These are phyloP conservation scores for Aspergillus fructus DNA, from an alignment of 2,329 filamentous ascomycete species.

Conservation along the genomic window DNA sequence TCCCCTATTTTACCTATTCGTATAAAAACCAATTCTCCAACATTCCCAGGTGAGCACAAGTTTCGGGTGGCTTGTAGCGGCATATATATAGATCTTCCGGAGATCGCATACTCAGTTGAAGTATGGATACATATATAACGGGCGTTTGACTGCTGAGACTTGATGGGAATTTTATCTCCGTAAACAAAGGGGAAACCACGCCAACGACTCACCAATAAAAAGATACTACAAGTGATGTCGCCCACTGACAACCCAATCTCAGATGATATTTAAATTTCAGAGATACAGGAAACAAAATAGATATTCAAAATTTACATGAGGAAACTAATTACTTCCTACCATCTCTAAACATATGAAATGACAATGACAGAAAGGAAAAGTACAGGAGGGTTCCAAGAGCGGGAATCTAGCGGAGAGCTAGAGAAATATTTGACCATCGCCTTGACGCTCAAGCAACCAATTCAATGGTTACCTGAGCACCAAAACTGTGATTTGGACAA, in stretches of 20 bases:
- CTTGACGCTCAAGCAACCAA: neutral
- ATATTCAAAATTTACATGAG: conserved; percentile 26
- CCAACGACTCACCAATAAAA: neutral
- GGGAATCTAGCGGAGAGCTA: conserved; percentile 8
- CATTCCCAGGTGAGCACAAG: no score
- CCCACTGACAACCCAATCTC: neutral
- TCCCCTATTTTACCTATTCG: no score
- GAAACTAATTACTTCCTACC: conserved; percentile 36
- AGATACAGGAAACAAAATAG: neutral
- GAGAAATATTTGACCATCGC: neutral
- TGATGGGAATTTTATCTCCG: no score
- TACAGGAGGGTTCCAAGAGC: conserved; percentile 21
- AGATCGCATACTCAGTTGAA: no score
- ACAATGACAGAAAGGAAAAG: conserved; percentile 18
- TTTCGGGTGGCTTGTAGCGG: no score
- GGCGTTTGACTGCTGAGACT: no score
- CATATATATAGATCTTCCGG: no score
- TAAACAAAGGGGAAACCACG: no score
- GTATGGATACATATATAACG: no score
- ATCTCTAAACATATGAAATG: conserved; percentile 32
- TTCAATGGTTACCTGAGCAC: neutral
- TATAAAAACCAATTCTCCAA: no score
- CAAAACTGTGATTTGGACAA: neutral
- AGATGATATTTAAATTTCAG: neutral
- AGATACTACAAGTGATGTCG: neutral